phyloP scores from a whole-genome alignment of 805 yeast genomes.

The Candida dendrica region DNA sequence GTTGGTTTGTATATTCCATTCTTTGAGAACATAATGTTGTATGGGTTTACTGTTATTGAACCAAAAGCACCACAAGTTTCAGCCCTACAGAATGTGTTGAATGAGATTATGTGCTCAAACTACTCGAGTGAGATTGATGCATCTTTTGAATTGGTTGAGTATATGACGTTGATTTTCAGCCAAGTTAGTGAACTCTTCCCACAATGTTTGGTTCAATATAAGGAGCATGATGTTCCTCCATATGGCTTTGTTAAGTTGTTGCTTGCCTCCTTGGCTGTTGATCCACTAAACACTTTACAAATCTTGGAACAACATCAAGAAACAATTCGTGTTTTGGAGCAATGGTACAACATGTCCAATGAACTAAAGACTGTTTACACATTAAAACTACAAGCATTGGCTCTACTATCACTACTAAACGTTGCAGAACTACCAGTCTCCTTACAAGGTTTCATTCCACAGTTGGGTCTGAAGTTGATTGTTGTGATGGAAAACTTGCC shows the following conservation, averaged over 20 bases:
- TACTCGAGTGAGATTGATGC: constrained; percentile 26
- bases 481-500: constrained; percentile 57
- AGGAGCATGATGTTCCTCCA: constrained; percentile 27
- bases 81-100: constrained; percentile 9
- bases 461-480: constrained; percentile 46
- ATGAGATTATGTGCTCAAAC: constrained; percentile 13
- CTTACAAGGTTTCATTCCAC: constrained; percentile 31
- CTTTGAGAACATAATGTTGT: constrained; percentile 45
- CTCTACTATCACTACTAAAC: constrained; percentile 47
- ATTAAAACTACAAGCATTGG: constrained; percentile 64
- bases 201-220: constrained; percentile 6
- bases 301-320: constrained; percentile 39
- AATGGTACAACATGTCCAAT: constrained; percentile 55
- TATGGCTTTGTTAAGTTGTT: constrained; percentile 50
- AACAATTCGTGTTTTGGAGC: constrained; percentile 42
- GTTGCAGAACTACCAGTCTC: constrained; percentile 32
- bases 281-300: constrained; percentile 48
- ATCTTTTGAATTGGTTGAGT: constrained; percentile 25
- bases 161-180: constrained; percentile 9
- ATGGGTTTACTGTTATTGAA: constrained; percentile 34
- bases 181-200: constrained; percentile 12
- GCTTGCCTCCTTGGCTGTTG: constrained; percentile 55
- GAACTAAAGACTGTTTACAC: constrained; percentile 65
- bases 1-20: constrained; percentile 50
- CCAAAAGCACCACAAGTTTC: constrained; percentile 12